phyloP scores from a whole-genome alignment of 2,329 filamentous ascomycete genomes.

The Lasiodiplodia sp. region DNA sequence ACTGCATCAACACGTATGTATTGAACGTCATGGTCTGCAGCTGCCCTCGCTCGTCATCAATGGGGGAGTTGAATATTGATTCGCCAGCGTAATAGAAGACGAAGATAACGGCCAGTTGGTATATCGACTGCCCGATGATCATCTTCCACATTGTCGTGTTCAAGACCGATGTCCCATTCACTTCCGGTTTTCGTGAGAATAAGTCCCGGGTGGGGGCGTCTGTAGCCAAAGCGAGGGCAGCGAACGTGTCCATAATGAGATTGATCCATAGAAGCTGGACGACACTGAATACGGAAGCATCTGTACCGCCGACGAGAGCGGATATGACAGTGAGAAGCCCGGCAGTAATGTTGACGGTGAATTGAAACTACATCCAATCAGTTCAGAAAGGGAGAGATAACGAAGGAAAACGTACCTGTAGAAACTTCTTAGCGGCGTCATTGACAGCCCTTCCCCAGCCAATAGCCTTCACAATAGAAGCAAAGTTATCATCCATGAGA shows the following conservation, averaged over 20 bases:
- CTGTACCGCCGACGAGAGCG: slow-evolving; percentile 74
- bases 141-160: slow-evolving; percentile 82
- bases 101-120: slow-evolving; percentile 75
- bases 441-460: slow-evolving; percentile 50
- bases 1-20: slow-evolving; percentile 99
- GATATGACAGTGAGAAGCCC: slow-evolving; percentile 82
- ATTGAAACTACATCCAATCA: slow-evolving; percentile 64
- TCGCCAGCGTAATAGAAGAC: slow-evolving; percentile 74
- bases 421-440: slow-evolving; percentile 68
- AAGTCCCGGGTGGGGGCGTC: slow-evolving; percentile 82
- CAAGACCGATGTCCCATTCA: slow-evolving; percentile 78
- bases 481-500: slow-evolving; percentile 51
- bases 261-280: slow-evolving; percentile 94
- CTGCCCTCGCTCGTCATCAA: slow-evolving; percentile 52
- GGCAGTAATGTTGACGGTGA: slow-evolving; percentile 83
- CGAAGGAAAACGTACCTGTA: slow-evolving; percentile 43
- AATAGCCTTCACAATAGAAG: slow-evolving; percentile 52
- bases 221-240: slow-evolving; percentile 86
- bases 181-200: slow-evolving; percentile 81
- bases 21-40: slow-evolving; percentile 91
- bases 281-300: slow-evolving; percentile 80
- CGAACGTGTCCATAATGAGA: slow-evolving; percentile 87
- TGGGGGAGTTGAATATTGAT: slow-evolving; percentile 65
- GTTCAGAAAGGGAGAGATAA: too few relatives aligned
- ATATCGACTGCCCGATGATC: slow-evolving; percentile 79